Evolutionary conservation across 495 filamentous ascomycete species (phyloP).

Genomic region (Parathielavia appendiculata): DNA sequence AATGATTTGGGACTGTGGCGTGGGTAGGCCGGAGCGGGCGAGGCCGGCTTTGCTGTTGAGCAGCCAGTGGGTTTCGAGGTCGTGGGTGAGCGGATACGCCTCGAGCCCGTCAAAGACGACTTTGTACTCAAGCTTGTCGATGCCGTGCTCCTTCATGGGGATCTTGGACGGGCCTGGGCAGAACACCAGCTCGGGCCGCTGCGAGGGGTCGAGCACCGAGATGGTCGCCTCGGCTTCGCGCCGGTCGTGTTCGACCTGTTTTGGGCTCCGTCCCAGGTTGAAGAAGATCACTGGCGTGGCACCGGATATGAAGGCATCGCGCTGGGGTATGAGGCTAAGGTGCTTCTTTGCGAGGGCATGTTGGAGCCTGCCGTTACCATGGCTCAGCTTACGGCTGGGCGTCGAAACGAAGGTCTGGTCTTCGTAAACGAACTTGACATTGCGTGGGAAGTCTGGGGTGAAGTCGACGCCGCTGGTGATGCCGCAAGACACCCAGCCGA

Average conservation of each 20-base stretch:
- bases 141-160: constrained; percentile 19
- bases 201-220: constrained; percentile 21
- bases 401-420: constrained; percentile 38
- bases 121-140: constrained; percentile 30
- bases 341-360: constrained; percentile 26
- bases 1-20: constrained; percentile 22
- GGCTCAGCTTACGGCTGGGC: constrained; percentile 43
- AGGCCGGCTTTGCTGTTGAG: constrained; percentile 32
- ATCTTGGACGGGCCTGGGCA: constrained; percentile 26
- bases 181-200: constrained; percentile 29
- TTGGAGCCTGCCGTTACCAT: constrained; percentile 37
- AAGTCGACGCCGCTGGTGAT: constrained; percentile 24
- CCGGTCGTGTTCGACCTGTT: constrained; percentile 20
- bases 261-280: constrained; percentile 9
- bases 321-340: constrained; percentile 31
- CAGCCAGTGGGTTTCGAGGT: constrained; percentile 29
- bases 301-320: constrained; percentile 33
- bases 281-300: constrained; percentile 27
- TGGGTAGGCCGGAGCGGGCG: constrained; percentile 25
- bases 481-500: constrained; percentile 28
- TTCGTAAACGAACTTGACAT: constrained; percentile 34
- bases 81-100: constrained; percentile 19
- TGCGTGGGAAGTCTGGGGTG: constrained; percentile 26
- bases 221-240: constrained; percentile 30
- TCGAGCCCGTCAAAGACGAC: constrained; percentile 26